A percentile compares a stretch with the other conserved stretches of the same genome.
Conservation (phyloP, 2,329 filamentous ascomycete genomes). For the Calonectria henricotiae region DNA sequence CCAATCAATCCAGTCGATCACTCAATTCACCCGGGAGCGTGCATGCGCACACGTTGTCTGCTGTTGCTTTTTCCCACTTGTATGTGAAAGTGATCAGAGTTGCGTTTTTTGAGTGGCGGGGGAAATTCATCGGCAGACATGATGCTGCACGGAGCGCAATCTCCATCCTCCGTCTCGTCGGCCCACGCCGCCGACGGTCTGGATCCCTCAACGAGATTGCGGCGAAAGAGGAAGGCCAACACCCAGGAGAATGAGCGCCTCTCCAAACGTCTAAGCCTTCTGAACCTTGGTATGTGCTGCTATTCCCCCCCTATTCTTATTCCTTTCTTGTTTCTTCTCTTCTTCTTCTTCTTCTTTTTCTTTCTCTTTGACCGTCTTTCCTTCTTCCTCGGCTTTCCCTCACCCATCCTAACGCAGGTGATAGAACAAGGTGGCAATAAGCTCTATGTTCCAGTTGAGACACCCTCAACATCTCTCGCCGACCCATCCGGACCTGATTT, state of each 20-base stretch:
- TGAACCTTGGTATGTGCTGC: conserved; percentile 81
- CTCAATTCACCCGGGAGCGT: conserved; percentile 26
- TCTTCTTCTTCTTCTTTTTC: conserved; percentile 27
- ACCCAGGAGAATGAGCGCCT: conserved; percentile 79
- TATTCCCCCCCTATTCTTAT: conserved; percentile 30
- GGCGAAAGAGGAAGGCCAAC: conserved; percentile 75
- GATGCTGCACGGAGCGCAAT: conserved; percentile 59
- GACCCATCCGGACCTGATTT: conserved; percentile 30
- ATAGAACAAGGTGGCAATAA: conserved; percentile 76
- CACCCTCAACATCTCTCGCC: conserved; percentile 53
- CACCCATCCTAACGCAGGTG: conserved; percentile 23
- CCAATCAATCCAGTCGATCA: conserved; percentile 31
- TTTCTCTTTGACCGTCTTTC: background rate
- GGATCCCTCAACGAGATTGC: conserved; percentile 46
- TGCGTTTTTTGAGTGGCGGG: conserved; percentile 33
- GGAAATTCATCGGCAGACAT: conserved; percentile 45
- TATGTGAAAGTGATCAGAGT: conserved; percentile 25
- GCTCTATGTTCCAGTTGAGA: conserved; percentile 78
- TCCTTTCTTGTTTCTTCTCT: conserved; percentile 7
- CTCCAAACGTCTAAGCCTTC: conserved; percentile 85
- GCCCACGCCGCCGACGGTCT: conserved; percentile 42
- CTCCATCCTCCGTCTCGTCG: conserved; percentile 49
- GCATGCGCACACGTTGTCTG: conserved; percentile 20
- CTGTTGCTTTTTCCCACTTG: conserved; percentile 27
- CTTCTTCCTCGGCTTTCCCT: background rate